Base-by-base conservation (phyloP, 1,284 basidiomycete genomes). In the Cerrena zonata region DNA sequence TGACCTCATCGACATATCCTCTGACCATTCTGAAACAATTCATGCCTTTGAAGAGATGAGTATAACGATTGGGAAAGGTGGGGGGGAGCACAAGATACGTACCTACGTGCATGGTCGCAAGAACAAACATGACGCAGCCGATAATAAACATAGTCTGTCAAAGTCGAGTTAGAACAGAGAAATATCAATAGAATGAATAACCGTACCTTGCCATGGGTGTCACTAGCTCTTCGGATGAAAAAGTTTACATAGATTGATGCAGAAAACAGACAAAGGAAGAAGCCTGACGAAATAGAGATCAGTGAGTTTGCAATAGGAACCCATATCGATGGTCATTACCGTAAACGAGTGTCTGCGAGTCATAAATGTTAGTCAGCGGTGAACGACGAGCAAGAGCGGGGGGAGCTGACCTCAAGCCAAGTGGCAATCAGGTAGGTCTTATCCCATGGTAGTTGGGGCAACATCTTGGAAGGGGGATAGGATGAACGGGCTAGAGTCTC, bases 1-100 rank as follows among this genome's bases (percentile, higher is more conserved):
- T 55, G 24, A 55, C 52, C 19, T 59, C 50, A 45, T 58, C 58
- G 12, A 67, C 60, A 45, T 64, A 68, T 2, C 58, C 66, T 40
- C 57, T 50, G 2, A 67, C 47, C 40, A 66, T 55, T 21, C 66
- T 59, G 50, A 60, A 63, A 22, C 66, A 55, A 53, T 66, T 67
- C 52, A 68, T 53, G 30, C 55, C 66, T 66, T 26, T 5, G 25
- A 19, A 5, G 5, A 10, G 5, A 7, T 10, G 18, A 10, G 7
- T 15, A 41, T 7, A 21, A 10, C 39, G 22, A 12, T 4, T 24
- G 10, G 15, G 30, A 34, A 34, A 34, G 7, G 15, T 34, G 7
- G 30, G 30, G 15, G 10, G 10, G 42, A 25, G 24, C 12, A 15
- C 24, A 44, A 13, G 18, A 7, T 23, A 23, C 46, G 18, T 15